Evolutionary conservation across 2,329 filamentous ascomycete species (phyloP).

Genomic region (Neonectria neomacrospora): DNA sequence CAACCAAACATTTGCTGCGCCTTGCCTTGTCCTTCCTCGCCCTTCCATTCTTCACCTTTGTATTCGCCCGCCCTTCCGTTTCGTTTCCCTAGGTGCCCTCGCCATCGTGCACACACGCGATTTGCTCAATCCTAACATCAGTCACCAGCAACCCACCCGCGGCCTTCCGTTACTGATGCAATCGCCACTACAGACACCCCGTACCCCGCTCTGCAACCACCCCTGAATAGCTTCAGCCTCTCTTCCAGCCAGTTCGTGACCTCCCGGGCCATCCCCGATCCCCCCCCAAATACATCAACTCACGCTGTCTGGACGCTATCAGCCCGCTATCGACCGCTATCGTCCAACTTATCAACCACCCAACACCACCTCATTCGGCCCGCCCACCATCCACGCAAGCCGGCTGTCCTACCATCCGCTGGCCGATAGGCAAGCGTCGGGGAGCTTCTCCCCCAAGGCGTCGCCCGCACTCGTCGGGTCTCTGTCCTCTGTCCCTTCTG

Average conservation of each 20-base stretch:
- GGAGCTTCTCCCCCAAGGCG: conserved; percentile 8
- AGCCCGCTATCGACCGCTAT: neutral
- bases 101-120: conserved; percentile 7
- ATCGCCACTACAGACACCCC: conserved; percentile 41
- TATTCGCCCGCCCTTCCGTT: conserved; percentile 14
- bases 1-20: conserved; percentile 3
- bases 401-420: conserved; percentile 4
- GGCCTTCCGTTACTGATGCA: conserved; percentile 27
- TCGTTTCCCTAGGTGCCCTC: neutral
- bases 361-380: neutral
- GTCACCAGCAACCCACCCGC: neutral
- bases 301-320: conserved; percentile 11
- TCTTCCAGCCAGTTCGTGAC: conserved; percentile 12
- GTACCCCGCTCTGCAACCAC: conserved; percentile 42
- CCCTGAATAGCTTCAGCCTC: conserved; percentile 31
- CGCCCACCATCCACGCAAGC: conserved; percentile 5
- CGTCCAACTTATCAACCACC: conserved; percentile 1
- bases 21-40: neutral
- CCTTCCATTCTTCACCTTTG: conserved; percentile 4
- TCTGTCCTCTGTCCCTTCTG: conserved; percentile 4
- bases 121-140: conserved; percentile 3
- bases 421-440: conserved; percentile 9
- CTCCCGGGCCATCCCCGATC: conserved; percentile 1
- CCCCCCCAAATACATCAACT: conserved; percentile 14
- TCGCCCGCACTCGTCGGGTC: neutral